Conservation (phyloP, 2,329 filamentous ascomycete genomes). For the Colletotrichum sp. region DNA sequence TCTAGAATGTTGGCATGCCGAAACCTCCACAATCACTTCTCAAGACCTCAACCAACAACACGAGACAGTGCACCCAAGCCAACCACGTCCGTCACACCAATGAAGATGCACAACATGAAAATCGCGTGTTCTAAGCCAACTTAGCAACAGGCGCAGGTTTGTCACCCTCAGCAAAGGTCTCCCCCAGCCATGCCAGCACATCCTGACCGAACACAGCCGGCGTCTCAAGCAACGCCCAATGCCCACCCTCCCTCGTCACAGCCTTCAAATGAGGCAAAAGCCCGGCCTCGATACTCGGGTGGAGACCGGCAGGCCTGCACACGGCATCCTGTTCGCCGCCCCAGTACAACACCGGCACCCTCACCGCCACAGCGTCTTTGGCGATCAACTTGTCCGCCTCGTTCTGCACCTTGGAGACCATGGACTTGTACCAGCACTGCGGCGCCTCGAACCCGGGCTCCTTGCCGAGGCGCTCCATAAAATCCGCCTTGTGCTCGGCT, state of each 20-base stretch:
- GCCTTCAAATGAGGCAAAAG: slow-evolving; percentile 28
- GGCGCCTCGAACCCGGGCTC: slow-evolving; percentile 31
- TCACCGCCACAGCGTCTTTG: slow-evolving; percentile 22
- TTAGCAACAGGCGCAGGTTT: not conserved
- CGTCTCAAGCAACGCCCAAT: slow-evolving; percentile 34
- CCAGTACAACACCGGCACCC: slow-evolving; percentile 30
- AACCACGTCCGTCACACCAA: not conserved
- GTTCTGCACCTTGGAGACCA: slow-evolving; percentile 22
- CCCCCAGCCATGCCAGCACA: slow-evolving; percentile 23
- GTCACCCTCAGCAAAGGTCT: not conserved
- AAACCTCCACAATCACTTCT: not conserved
- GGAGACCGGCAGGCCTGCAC: slow-evolving; percentile 25
- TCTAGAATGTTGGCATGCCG: not conserved
- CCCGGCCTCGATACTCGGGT: slow-evolving; percentile 22
- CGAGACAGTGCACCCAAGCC: not conserved
- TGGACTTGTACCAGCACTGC: slow-evolving; percentile 31
- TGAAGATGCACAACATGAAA: not conserved
- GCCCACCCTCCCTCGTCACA: slow-evolving; percentile 27
- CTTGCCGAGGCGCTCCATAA: slow-evolving; percentile 26
- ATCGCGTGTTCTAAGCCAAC: not conserved
- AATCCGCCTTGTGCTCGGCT: slow-evolving; percentile 26
- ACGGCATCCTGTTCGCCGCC: slow-evolving; percentile 30
- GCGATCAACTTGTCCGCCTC: slow-evolving; percentile 23
- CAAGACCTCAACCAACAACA: not conserved
- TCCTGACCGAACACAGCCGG: slow-evolving; percentile 29